A percentile compares a stretch with the other conserved stretches of the same genome.
Conservation (phyloP, 1,139 yeast species). For the Taiozyma sp. region DNA sequence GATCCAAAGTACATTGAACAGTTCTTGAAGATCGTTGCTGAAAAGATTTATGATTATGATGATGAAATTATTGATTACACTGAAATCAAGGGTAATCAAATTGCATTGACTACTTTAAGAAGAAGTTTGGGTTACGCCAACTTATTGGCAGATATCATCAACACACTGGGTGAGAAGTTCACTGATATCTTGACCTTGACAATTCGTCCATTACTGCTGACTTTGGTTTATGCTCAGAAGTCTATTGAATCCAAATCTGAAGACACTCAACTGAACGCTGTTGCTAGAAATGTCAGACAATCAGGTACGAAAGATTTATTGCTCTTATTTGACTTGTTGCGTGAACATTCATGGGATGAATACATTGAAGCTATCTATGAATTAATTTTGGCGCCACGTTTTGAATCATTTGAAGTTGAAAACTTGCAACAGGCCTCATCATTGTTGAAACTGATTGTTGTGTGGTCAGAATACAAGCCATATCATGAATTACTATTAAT, state of each 20-base stretch:
- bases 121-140: conserved; percentile 68
- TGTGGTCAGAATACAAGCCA: conserved; percentile 51
- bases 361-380: conserved; percentile 48
- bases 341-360: conserved; percentile 51
- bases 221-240: conserved; percentile 49
- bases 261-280: conserved; percentile 32
- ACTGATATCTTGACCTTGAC: conserved; percentile 31
- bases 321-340: conserved; percentile 43
- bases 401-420: conserved; percentile 62
- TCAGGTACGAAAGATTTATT: conserved; percentile 53
- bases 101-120: conserved; percentile 33
- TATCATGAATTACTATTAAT: conserved; percentile 49
- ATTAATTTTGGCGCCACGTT: conserved; percentile 57
- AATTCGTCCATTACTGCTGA: conserved; percentile 31
- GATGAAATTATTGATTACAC: conserved; percentile 22
- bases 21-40: conserved; percentile 60
- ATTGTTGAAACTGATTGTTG: conserved; percentile 57
- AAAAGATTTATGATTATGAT: conserved; percentile 39
- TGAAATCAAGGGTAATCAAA: conserved; percentile 17
- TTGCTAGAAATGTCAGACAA: conserved; percentile 53
- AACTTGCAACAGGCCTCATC: conserved; percentile 83
- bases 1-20: conserved; percentile 45
- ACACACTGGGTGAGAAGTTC: conserved; percentile 57
- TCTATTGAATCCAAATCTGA: conserved; percentile 30
- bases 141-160: conserved; percentile 57